Percentiles rank a stretch among this genome's conserved stretches.
phyloP scores from a whole-genome alignment of 768 basidiomycete genomes.

The Dacryopinax spathularia region DNA sequence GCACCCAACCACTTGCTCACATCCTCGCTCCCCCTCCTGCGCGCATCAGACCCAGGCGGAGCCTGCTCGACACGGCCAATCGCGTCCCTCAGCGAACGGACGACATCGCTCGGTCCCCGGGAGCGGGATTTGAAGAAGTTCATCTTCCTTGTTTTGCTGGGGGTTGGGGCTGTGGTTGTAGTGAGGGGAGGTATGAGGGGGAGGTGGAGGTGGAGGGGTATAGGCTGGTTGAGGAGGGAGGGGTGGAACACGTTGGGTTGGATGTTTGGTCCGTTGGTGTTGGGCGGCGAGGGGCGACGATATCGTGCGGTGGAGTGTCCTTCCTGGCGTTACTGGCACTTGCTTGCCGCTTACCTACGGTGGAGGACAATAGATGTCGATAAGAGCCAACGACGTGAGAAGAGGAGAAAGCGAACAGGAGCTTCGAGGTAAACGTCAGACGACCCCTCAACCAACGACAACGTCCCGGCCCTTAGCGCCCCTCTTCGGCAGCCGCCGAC shows the following conservation, averaged over 20 bases:
- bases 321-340: no score
- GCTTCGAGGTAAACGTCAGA: no score
- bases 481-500: no score
- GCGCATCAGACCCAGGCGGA: constrained; percentile 57
- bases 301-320: no score
- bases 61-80: constrained; percentile 61
- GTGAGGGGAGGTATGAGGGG: background rate
- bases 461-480: no score
- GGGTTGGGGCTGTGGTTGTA: background rate
- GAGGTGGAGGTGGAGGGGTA: background rate
- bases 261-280: background rate
- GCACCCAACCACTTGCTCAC: constrained; percentile 79
- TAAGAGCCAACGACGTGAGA: no score
- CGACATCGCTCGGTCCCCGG: constrained; percentile 75
- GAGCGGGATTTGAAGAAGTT: constrained; percentile 93
- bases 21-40: constrained; percentile 79
- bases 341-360: no score
- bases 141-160: constrained; percentile 34
- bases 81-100: constrained; percentile 64
- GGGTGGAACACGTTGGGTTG: background rate
- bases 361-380: no score
- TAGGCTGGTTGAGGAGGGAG: background rate
- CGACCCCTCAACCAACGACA: no score
- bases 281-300: background rate
- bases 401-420: no score